These are phyloP conservation scores for Capsicum pubescens DNA, from an alignment of 257 asterid species.

Conservation along the genomic window DNA sequence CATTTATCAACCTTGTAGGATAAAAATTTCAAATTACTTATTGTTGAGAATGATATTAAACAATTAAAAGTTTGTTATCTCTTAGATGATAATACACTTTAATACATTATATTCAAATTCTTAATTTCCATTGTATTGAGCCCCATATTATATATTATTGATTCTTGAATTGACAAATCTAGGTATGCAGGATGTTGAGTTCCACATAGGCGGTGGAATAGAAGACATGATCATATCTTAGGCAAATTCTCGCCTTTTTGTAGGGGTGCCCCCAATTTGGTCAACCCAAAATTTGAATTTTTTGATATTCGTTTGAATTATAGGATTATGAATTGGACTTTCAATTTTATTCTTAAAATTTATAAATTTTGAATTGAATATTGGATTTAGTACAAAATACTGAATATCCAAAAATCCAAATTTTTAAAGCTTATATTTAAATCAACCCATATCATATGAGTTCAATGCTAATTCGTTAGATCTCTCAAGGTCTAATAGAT, in stretches of 20 bases:
- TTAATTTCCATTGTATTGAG: background rate
- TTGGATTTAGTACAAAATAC: no score
- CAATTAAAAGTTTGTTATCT: background rate
- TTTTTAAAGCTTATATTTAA: no score
- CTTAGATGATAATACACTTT: background rate
- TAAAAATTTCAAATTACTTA: background rate
- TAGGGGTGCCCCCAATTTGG: no score
- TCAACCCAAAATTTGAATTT: no score
- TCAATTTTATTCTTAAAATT: no score
- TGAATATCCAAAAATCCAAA: no score
- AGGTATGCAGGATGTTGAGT: background rate
- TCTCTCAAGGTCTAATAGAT: no score
- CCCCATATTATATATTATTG: background rate
- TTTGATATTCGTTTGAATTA: no score
- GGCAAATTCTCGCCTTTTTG: background rate
- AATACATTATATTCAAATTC: background rate
- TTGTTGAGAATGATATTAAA: background rate
- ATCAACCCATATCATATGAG: no score
- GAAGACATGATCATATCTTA: background rate
- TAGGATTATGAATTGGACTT: no score
- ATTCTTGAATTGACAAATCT: background rate
- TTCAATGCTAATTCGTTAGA: no score
- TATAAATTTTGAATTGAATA: no score
- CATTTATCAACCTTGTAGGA: background rate
- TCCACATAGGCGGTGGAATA: background rate